A percentile compares a stretch with the other conserved stretches of the same genome.
These are phyloP conservation scores for Marasmius sp. DNA, from an alignment of 1,284 basidiomycete genomes.

Conservation along the genomic window DNA sequence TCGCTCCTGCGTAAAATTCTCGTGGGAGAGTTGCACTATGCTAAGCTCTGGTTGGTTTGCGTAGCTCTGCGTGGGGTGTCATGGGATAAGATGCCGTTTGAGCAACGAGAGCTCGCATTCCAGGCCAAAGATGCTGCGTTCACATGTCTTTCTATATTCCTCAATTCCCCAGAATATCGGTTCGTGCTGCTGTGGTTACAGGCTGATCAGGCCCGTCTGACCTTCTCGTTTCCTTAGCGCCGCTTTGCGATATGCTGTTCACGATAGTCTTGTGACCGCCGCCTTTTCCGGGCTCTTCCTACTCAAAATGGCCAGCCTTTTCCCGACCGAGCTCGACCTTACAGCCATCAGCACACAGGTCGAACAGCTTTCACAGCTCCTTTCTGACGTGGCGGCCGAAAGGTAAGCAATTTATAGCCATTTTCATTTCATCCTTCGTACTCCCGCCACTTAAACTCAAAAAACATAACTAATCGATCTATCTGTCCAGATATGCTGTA, in stretches of 20 bases:
- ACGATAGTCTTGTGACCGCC: conserved; percentile 89
- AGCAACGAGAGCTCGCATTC: conserved; percentile 91
- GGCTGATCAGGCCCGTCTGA: not conserved
- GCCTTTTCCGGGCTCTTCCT: conserved; percentile 92
- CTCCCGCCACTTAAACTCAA: no score
- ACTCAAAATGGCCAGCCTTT: conserved; percentile 88
- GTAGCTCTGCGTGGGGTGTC: conserved; percentile 87
- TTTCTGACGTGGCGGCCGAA: conserved; percentile 87
- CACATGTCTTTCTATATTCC: conserved; percentile 78
- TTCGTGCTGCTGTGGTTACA: conserved; percentile 28
- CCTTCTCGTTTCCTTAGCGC: conserved; percentile 44
- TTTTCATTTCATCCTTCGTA: not conserved
- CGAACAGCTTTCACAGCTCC: conserved; percentile 78
- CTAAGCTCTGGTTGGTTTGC: conserved; percentile 92
- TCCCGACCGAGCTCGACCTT: conserved; percentile 79
- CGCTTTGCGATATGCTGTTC: conserved; percentile 85
- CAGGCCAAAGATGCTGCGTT: conserved; percentile 91
- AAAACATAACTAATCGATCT: not conserved
- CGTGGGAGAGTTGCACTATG: conserved; percentile 85
- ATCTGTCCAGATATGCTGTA: conserved; percentile 68
- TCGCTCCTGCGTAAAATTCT: conserved; percentile 84
- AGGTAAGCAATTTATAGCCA: conserved; percentile 41
- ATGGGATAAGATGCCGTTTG: conserved; percentile 94
- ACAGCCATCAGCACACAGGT: conserved; percentile 74
- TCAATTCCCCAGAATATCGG: conserved; percentile 78